Evolutionary conservation across 495 filamentous ascomycete species (phyloP).

Genomic region (Aspergillus diversus): DNA sequence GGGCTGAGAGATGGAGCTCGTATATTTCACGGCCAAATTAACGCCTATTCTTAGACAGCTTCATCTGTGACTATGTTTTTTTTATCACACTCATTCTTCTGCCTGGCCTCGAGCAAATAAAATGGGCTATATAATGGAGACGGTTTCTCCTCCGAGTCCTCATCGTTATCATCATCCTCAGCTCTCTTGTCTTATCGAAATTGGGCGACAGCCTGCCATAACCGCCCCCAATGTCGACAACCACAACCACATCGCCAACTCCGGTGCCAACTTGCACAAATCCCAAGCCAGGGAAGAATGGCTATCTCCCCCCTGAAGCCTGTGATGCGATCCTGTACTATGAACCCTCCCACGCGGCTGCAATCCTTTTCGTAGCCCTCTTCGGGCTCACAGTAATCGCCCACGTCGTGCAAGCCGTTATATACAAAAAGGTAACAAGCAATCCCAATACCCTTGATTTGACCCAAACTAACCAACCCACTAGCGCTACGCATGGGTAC

Average conservation of each 20-base stretch:
- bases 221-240: neutral
- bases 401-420: slow-evolving; percentile 40
- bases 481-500: slow-evolving; percentile 57
- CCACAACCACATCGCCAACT: neutral
- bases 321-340: slow-evolving; percentile 34
- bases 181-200: too few species aligned
- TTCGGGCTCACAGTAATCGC: slow-evolving; percentile 35
- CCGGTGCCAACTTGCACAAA: slow-evolving; percentile 1
- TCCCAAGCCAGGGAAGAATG: slow-evolving; percentile 30
- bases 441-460: neutral
- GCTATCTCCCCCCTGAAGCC: slow-evolving; percentile 38
- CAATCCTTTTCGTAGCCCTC: slow-evolving; percentile 39
- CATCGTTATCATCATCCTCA: too few species aligned
- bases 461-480: neutral
- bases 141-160: too few species aligned
- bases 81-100: too few species aligned
- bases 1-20: too few species aligned
- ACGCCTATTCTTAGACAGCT: too few species aligned
- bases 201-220: too few species aligned
- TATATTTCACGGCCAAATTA: too few species aligned
- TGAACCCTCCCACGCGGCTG: slow-evolving; percentile 38
- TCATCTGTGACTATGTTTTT: too few species aligned
- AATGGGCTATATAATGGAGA: too few species aligned
- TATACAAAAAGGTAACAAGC: slow-evolving; percentile 32
- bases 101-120: too few species aligned